Evolutionary conservation across 208 protist genomes (phyloP).

Genomic region (Entamoeba invadens): DNA sequence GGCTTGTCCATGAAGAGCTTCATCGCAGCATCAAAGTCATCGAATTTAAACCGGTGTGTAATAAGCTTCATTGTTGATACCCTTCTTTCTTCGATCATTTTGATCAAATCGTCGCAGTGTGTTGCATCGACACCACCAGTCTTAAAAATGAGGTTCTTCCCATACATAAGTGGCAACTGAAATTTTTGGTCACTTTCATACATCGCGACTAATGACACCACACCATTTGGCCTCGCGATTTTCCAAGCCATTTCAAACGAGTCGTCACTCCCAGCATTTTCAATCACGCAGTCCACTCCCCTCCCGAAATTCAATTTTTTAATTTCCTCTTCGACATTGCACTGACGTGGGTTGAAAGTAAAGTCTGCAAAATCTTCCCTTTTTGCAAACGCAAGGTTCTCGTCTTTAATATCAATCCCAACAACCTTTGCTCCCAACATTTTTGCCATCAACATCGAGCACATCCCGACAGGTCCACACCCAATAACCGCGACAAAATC

Average conservation of each 20-base stretch:
- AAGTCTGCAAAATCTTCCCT: not conserved
- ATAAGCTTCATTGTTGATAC: not conserved
- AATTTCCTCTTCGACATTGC: not conserved
- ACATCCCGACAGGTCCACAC: not conserved
- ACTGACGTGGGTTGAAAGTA: not conserved
- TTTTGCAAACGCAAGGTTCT: not conserved
- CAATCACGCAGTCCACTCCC: not conserved
- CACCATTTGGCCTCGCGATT: not conserved
- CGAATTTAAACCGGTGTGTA: not conserved
- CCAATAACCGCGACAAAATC: not conserved
- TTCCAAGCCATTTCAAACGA: not conserved
- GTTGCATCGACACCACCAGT: not conserved
- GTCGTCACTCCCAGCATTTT: not conserved
- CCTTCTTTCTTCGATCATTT: not conserved
- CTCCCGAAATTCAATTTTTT: not conserved
- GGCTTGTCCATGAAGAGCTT: not conserved
- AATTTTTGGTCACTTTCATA: not conserved
- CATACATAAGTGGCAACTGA: not conserved
- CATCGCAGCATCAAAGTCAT: not conserved
- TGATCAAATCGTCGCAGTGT: not conserved
- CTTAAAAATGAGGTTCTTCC: not conserved
- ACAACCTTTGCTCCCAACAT: not conserved
- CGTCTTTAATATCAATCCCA: not conserved
- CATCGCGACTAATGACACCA: not conserved
- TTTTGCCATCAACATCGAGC: not conserved